Conservation (phyloP, 1,139 yeast genomes). For the Magnusiomyces suaveolens region DNA sequence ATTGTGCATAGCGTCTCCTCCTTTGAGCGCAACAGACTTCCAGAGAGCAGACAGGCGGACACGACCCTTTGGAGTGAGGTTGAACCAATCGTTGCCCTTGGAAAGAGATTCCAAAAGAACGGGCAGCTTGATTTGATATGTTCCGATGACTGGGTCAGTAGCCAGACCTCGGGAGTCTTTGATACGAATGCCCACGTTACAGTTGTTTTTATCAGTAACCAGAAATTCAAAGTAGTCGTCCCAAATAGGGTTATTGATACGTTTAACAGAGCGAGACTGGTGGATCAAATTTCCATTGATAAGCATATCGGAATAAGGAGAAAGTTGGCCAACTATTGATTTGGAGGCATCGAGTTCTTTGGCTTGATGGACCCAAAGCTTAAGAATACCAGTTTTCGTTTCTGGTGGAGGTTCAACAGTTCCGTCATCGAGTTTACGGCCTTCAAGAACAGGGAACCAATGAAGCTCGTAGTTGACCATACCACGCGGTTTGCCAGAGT, state of each 20-base stretch:
- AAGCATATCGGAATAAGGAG: slow-evolving; percentile 64
- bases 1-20: slow-evolving; percentile 55
- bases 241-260: slow-evolving; percentile 61
- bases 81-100: slow-evolving; percentile 72
- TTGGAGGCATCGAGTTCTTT: slow-evolving; percentile 54
- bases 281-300: slow-evolving; percentile 51
- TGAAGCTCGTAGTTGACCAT: slow-evolving; percentile 57
- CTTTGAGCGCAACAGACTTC: slow-evolving; percentile 73
- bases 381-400: slow-evolving; percentile 82
- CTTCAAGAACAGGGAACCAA: slow-evolving; percentile 72
- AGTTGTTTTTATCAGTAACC: slow-evolving; percentile 60
- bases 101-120: slow-evolving; percentile 69
- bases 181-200: slow-evolving; percentile 56
- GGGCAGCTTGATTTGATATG: slow-evolving; percentile 40
- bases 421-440: slow-evolving; percentile 72
- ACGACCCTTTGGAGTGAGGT: slow-evolving; percentile 54
- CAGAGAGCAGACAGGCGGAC: slow-evolving; percentile 60
- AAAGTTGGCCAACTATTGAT: slow-evolving; percentile 57
- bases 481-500: slow-evolving; percentile 77
- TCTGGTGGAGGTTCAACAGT: slow-evolving; percentile 83
- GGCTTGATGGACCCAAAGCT: slow-evolving; percentile 62
- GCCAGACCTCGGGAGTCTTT: slow-evolving; percentile 55
- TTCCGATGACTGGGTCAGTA: slow-evolving; percentile 51
- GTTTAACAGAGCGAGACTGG: slow-evolving; percentile 51
- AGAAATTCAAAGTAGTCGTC: slow-evolving; percentile 58